phyloP scores from a whole-genome alignment of 2,329 filamentous ascomycete genomes.

The Sporothrix pseudoabietina region DNA sequence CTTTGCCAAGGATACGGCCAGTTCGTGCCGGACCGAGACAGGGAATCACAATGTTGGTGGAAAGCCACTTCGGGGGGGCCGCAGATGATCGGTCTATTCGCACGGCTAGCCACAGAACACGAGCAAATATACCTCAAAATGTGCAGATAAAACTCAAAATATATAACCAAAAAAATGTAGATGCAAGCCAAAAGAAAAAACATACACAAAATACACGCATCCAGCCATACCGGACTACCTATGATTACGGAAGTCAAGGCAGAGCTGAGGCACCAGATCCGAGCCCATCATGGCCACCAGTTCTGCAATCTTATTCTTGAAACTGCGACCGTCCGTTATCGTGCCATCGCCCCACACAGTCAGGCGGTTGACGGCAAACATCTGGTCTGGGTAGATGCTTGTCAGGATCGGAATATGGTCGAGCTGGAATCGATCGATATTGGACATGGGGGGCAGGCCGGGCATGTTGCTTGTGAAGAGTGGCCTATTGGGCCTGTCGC shows the following conservation, averaged over 20 bases:
- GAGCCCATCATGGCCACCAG: constrained; percentile 66
- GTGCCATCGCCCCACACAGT: constrained; percentile 60
- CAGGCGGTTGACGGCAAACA: constrained; percentile 55
- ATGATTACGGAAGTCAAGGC: constrained; percentile 55
- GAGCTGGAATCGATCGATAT: constrained; percentile 59
- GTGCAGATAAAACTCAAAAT: not conserved
- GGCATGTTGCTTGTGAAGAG: constrained; percentile 68
- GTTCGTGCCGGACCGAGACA: not conserved
- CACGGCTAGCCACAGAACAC: not conserved
- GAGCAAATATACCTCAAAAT: not conserved
- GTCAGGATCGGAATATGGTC: constrained; percentile 61
- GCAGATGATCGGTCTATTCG: not conserved
- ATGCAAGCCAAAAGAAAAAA: not conserved
- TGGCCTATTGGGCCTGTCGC: constrained; percentile 36
- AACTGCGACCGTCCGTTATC: constrained; percentile 51
- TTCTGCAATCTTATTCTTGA: constrained; percentile 68
- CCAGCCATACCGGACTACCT: not conserved
- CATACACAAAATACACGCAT: not conserved
- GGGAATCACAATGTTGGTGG: not conserved
- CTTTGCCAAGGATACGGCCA: not conserved
- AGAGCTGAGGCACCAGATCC: constrained; percentile 58
- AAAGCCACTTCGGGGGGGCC: not conserved
- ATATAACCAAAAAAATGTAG: not conserved
- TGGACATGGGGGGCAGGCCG: constrained; percentile 59
- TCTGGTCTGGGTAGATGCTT: constrained; percentile 38